Conservation (phyloP, 2,329 filamentous ascomycete genomes). For the Fusarium lyarnte region DNA sequence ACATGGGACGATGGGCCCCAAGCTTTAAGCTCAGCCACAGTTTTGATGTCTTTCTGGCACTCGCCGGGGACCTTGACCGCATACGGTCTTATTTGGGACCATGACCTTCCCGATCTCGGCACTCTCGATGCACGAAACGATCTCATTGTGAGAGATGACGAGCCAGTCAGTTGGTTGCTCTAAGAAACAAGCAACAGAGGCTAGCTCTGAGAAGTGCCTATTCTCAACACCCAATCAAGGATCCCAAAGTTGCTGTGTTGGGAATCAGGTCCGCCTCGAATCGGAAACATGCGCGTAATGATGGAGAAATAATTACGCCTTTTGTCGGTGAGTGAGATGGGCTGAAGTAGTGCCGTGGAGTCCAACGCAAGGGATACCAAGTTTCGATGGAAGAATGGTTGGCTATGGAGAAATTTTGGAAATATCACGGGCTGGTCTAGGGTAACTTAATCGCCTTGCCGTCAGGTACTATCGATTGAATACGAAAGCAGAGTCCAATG, state of each 20-base stretch:
- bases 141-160: conserved; percentile 33
- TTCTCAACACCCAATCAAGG: background rate
- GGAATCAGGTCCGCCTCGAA: background rate
- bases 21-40: conserved; percentile 66
- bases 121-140: conserved; percentile 27
- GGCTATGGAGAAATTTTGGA: conserved; percentile 21
- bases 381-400: conserved; percentile 22
- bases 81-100: conserved; percentile 40
- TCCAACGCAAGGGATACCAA: conserved; percentile 27
- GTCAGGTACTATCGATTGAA: conserved; percentile 17
- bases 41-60: conserved; percentile 49
- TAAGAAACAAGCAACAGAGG: background rate
- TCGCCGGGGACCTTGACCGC: conserved; percentile 47
- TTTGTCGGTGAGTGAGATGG: conserved; percentile 17
- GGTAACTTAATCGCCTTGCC: conserved; percentile 22
- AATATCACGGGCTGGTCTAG: conserved; percentile 16
- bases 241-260: background rate
- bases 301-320: background rate
- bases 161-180: conserved; percentile 16
- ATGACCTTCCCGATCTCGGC: conserved; percentile 7
- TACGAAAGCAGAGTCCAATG: conserved; percentile 9
- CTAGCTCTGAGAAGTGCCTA: conserved; percentile 9
- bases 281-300: conserved; percentile 6
- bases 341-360: conserved; percentile 22
- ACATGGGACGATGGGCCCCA: conserved; percentile 57